Evolutionary conservation across 148 eudicot genomes (phyloP), one percentile per base, ranked within the genome.

Genomic region (Amaranthus hypochondriacus): DNA sequence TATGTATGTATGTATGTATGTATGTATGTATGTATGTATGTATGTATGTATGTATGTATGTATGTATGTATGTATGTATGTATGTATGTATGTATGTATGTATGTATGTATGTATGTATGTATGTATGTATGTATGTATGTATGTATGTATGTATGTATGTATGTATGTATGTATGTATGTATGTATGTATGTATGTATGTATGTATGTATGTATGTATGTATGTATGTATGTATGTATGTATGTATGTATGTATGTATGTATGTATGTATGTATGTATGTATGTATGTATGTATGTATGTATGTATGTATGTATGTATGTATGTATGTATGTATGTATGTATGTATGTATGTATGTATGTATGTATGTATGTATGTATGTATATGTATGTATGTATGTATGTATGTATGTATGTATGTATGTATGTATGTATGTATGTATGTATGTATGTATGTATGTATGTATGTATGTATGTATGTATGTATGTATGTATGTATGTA

Each of bases 31-130:
- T 13, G n/a, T 57, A 57, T 13, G n/a, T 5, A 57, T 13, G n/a
- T 57, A 57, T 57, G n/a, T 5, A 57, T 57, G n/a, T 57, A 57
- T 57, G n/a, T 57, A 57, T 57, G n/a, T 6, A 57, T 57, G n/a
- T 57, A 57, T 57, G n/a, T 57, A 57, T 57, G n/a, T 57, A 57
- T 57, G n/a, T 57, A 57, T 57, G n/a, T 57, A 57, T 57, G n/a
- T 57, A 57, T 57, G 14, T 57, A 13, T 13, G 14, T 57, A 13
- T 13, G n/a, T 57, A 57, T 57, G n/a, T 57, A 57, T 57, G n/a
- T 57, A 13, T 13, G 14, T 57, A 13, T 13, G 4, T 57, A 13
- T 13, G n/a, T 57, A 57, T 57, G 14, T 57, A 57, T 57, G n/a
- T 57, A 57, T 57, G n/a, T 5, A 57, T 57, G n/a, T 5, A 57